Base-by-base conservation (phyloP, 2,329 filamentous ascomycete species). In the Xylaria sp. region DNA sequence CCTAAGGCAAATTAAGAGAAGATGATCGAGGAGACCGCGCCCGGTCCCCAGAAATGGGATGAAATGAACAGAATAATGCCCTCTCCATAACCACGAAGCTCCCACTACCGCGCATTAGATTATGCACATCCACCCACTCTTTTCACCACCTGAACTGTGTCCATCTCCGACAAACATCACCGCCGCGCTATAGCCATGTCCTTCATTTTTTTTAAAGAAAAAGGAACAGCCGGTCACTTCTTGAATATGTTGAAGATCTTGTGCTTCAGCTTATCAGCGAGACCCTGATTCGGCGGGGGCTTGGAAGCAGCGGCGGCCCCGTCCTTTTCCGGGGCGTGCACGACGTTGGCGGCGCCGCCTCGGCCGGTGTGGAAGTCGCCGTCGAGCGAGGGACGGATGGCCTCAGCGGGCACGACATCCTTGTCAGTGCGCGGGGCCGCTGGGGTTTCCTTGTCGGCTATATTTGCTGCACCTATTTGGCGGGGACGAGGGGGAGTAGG, bases 331-430 rank as follows among this genome's bases (percentile, higher is more conserved):
- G 69, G 72, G 11, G 74, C 75, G 51, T 79, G 71, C 71, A 84
- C 80, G 75, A 84, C 84, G 76, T 89, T 89, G 58, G 86, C 87
- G 10, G 84, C 86, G 65, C 87, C 87, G 73, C 87, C 87, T 36
- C 87, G 86, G 63, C 87, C 87, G 45, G 83, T 84, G 79, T 89
- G 87, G 77, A 82, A 85, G 74, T 86, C 84, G 65, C 78, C 75
- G 59, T 80, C 79, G 17, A 87, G 83, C 55, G 79, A 77, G 31
- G 81, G 79, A 29, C 86, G 84, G 57, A 82, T 75, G 25, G 87
- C 87, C 20, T 75, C 80, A 54, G 85, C 83, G 49, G 87, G 86
- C 20, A 89, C 74, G 45, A 86, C 65, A 56, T 87, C 86, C 67
- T 79, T 75, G 78, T 89, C 87, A 29, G 75, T 78, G 73, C 86